Evolutionary conservation across 441 rosid species (phyloP).

Genomic region (Populus hybrid): DNA sequence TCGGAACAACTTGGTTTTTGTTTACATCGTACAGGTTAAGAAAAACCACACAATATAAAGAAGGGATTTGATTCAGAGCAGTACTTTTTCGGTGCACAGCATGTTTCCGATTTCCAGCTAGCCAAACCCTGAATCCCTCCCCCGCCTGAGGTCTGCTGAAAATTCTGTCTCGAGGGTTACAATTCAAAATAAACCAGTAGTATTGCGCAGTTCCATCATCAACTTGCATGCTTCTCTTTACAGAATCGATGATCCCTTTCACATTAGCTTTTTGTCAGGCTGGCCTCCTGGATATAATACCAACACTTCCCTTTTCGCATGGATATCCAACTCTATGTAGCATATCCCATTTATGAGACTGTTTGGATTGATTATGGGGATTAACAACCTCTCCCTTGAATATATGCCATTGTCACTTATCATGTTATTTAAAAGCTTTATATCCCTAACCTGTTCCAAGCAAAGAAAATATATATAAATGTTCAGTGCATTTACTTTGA

Average conservation of each 20-base stretch:
- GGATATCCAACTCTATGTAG: constrained; percentile 74
- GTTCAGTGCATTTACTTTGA: background rate
- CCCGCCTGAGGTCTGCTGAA: constrained; percentile 76
- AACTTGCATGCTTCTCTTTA: constrained; percentile 84
- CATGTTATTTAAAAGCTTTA: constrained; percentile 81
- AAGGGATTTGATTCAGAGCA: too few species aligned
- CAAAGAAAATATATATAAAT: constrained; percentile 7
- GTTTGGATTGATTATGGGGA: constrained; percentile 67
- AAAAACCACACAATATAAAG: too few species aligned
- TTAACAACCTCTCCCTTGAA: constrained; percentile 79
- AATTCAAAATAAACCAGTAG: constrained; percentile 70
- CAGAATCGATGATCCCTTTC: constrained; percentile 57
- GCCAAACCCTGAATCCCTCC: constrained; percentile 47
- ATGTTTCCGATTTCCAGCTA: constrained; percentile 21
- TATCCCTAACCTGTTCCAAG: constrained; percentile 63
- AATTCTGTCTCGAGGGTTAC: constrained; percentile 65
- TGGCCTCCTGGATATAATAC: constrained; percentile 71
- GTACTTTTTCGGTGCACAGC: too few species aligned
- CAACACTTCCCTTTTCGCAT: constrained; percentile 80
- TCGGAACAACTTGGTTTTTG: too few species aligned
- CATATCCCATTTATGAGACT: constrained; percentile 58
- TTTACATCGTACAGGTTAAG: too few species aligned
- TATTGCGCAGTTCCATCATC: constrained; percentile 84
- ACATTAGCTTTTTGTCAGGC: constrained; percentile 40
- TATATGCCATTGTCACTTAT: constrained; percentile 85